Conservation (phyloP, 2,329 filamentous ascomycete species). For the Trichophyton equinum region DNA sequence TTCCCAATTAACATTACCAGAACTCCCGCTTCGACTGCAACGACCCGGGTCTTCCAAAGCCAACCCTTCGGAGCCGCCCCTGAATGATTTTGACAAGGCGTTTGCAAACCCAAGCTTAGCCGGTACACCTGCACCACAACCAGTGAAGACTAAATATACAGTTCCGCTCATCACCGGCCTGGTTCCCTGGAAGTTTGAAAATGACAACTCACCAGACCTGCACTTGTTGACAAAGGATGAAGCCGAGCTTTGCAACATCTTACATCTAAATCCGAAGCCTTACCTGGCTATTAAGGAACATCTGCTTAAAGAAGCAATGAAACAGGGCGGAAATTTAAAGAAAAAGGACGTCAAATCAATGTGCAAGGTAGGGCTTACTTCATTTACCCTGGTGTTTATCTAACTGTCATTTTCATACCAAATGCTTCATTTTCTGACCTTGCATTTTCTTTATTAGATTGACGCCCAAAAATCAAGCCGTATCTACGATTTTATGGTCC, state of each 20-base stretch:
- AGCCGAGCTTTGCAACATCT: constrained; percentile 67
- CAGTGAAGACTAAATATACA: constrained; percentile 40
- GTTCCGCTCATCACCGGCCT: constrained; percentile 36
- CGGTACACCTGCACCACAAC: constrained; percentile 26
- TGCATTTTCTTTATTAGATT: constrained; percentile 36
- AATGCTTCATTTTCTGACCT: background rate
- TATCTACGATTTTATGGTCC: constrained; percentile 90
- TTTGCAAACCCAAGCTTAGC: constrained; percentile 43
- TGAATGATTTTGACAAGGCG: constrained; percentile 43
- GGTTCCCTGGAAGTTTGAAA: constrained; percentile 50
- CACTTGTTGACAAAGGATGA: constrained; percentile 80
- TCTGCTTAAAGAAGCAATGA: constrained; percentile 79
- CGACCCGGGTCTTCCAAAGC: constrained; percentile 25
- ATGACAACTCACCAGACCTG: constrained; percentile 62
- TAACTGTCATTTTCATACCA: background rate
- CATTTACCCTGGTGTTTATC: background rate
- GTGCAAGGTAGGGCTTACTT: constrained; percentile 39
- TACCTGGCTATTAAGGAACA: constrained; percentile 92
- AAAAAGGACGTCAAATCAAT: constrained; percentile 89
- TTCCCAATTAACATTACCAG: constrained; percentile 63
- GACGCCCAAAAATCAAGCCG: constrained; percentile 74
- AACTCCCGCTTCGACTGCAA: constrained; percentile 54
- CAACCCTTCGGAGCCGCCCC: constrained; percentile 23
- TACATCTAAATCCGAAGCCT: constrained; percentile 82
- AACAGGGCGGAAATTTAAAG: constrained; percentile 75